Evolutionary conservation across 768 basidiomycete species (phyloP), one percentile per base, ranked within the genome.

Genomic region (Harrya chromipes): DNA sequence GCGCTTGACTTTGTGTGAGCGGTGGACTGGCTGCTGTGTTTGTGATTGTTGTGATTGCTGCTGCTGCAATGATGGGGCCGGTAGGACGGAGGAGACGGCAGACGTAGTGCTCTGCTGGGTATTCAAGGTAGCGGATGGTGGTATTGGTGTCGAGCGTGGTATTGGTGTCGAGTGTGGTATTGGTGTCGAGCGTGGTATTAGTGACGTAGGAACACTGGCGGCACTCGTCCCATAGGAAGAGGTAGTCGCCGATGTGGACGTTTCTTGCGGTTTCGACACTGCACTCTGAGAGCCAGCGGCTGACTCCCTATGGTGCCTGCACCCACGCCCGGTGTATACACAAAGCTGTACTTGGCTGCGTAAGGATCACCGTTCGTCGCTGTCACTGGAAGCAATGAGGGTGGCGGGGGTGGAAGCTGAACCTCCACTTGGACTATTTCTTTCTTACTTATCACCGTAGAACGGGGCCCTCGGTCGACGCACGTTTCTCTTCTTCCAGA

Each of bases 391-490:
- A 73, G 71, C 23, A 23, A 6, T 23, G 23, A 6, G 4, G 23
- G 23, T 23, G 23, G 23, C 4, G 68, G 70, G 10, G 46, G 63
- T 4, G 47, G 55, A 11, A 56, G 54, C n/a, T 43, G 53, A 13
- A 62, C 50, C 38, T 64, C 59, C 13, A 84, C 73, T 43, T 76
- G 76, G 8, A 76, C 68, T 34, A 82, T 75, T 64, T 90, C 90
- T 20, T 65, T 69, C 47, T 72, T 77, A 61, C 86, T 90, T 20
- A 88, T 64, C 83, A 90, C 42, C 87, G 75, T 29, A 93, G 49
- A 23, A 87, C 65, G 3, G 87, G 87, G 0, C 86, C 90, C 21
- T 81, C 71, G 7, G 84, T 73, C 11, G 72, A 64, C 16, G 23
- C 23, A 23, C 23, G 23, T 23, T 6, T 23, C 23, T 23, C 23